Base-by-base conservation (phyloP, 768 basidiomycete genomes). In the Boletus rubroflammeus region DNA sequence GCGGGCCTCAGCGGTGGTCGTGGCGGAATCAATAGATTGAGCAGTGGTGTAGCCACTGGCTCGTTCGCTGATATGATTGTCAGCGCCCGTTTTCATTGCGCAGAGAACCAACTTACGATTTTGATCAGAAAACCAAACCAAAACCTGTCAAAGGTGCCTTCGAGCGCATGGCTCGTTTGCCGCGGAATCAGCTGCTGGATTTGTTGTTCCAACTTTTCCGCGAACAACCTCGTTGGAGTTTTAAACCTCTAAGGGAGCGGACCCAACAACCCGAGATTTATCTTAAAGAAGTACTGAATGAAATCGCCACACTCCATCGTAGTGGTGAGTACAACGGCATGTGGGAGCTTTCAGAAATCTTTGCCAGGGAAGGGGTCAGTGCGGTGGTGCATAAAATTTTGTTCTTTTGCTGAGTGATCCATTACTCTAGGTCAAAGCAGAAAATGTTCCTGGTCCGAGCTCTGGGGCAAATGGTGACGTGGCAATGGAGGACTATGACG, bases 91-190 rank as follows among this genome's bases (percentile, higher is more conserved):
- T 51, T 56, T 36, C 47, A 28, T 56, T 8, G 11, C 38, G 31
- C 11, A 0, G 7, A 11, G 28, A 49, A 36, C 35, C 46, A 21
- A 56, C 56, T 67, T 15, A 55, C 45, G 46, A 34, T 48, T 44
- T 38, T 40, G 23, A 39, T 57, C 31, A 69, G 86, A 82, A 81
- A 78, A 76, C 82, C 15, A 90, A 86, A 71, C 80, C 74, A 36
- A 90, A 87, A 67, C 78, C 75, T 2, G 69, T 77, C 17, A 89
- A 90, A 61, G 86, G 86, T 28, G 75, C 81, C 14, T 88, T 88
- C 73, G 91, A 94, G 71, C 88, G 90, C 61, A 88, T 90, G 82
- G 86, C 89, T n/a, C 90, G 94, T 67, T 85, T 97, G 73, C 91
- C 92, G 6, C 80, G 87, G 51, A 88, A 93, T 72, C 88, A 95